Evolutionary conservation across 768 basidiomycete species (phyloP), one percentile per base, ranked within the genome.

Genomic region (Podaxis mareebaensis): DNA sequence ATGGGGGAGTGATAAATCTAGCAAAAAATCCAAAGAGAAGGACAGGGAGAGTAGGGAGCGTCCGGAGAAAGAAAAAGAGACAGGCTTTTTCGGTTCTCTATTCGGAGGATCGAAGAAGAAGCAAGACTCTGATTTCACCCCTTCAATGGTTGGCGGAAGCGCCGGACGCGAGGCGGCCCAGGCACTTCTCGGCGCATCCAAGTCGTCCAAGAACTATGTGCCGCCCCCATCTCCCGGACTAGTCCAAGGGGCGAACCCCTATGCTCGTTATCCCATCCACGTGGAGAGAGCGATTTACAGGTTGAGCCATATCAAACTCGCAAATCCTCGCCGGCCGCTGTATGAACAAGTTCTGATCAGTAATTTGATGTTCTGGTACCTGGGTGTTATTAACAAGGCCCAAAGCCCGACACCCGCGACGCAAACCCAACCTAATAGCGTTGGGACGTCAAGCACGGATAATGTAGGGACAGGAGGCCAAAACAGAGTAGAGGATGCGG

Each of bases 291-390:
- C 97, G 3, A 96, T 99, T 53, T 99, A 99, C 77, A 84, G 97
- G 64, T 80, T 99, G 55, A 96, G 93, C 73, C 97, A 99, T 72
- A 99, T 99, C 82, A 99, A 99, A 76, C 82, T 99, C 51, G 97
- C 97, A 22, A 99, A 99, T 76, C 96, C 97, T 8, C 84, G 97
- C 63, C 84, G 97, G 51, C 96, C 97, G 28, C 81, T 99, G 17
- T 99, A 97, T 71, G 97, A 99, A 79, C 97, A 99, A 75, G 97
- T 92, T 59, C 79, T 93, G 62, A 94, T 93, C 74, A 93, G 91
- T 72, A 95, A 95, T 72, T 79, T 95, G 70, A 97, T 96, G 94
- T 99, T 99, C 82, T 99, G 97, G 97, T 99, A 99, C 73, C 83
- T 99, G 40, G 94, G 96, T 12, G 89, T 98, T 67, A 99, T 98